phyloP scores from a whole-genome alignment of 2,329 filamentous ascomycete species.

The Colletotrichum musicola region DNA sequence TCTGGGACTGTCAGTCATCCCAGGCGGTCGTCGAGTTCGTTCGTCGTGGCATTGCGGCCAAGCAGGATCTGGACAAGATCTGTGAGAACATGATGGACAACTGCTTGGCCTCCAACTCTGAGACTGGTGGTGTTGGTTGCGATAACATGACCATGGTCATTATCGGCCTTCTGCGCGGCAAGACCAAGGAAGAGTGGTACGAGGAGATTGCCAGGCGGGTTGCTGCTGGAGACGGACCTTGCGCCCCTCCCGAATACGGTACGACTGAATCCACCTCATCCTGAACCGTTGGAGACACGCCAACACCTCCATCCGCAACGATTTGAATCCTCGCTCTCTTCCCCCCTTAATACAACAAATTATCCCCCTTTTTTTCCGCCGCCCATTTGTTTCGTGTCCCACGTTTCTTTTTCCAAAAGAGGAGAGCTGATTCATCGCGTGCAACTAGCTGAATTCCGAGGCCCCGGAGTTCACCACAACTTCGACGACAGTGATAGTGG shows the following conservation, averaged over 20 bases:
- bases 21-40: slow-evolving; percentile 98
- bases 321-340: slow-evolving; percentile 31
- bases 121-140: slow-evolving; percentile 96
- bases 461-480: slow-evolving; percentile 84
- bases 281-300: slow-evolving; percentile 37
- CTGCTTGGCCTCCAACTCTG: slow-evolving; percentile 96
- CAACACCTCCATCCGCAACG: slow-evolving; percentile 30
- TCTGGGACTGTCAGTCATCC: slow-evolving; percentile 99
- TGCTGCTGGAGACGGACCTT: slow-evolving; percentile 96
- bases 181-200: slow-evolving; percentile 98
- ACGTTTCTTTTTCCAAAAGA: slow-evolving; percentile 36
- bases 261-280: slow-evolving; percentile 63
- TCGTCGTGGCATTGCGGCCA: slow-evolving; percentile 92
- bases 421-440: slow-evolving; percentile 40
- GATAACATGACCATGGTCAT: slow-evolving; percentile 99
- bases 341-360: slow-evolving; percentile 35
- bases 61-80: slow-evolving; percentile 93
- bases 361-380: slow-evolving; percentile 25
- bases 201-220: slow-evolving; percentile 94
- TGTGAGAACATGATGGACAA: slow-evolving; percentile 99
- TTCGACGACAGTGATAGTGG: slow-evolving; percentile 84
- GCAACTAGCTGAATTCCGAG: slow-evolving; percentile 81
- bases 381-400: slow-evolving; percentile 33
- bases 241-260: slow-evolving; percentile 99
- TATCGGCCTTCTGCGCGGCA: slow-evolving; percentile 88